A percentile compares a stretch with the other conserved stretches of the same genome.
Evolutionary conservation across 1,139 yeast species (phyloP).

Genomic region (Hemisphaericaspora xylanilytica): DNA sequence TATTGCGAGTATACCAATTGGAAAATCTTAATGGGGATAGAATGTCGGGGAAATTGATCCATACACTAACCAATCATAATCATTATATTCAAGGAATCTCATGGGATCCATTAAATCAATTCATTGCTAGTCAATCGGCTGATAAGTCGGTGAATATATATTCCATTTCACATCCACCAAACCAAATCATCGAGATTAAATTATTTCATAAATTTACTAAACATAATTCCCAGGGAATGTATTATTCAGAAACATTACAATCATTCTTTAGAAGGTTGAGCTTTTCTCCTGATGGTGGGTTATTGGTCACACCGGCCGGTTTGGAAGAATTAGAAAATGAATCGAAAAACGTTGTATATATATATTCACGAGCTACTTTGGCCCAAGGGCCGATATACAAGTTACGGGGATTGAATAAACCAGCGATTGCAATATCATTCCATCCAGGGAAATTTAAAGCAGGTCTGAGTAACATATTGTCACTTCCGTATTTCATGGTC

Average conservation of each 20-base stretch:
- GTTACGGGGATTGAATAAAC: conserved; percentile 75
- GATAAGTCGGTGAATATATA: conserved; percentile 80
- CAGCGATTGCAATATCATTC: conserved; percentile 80
- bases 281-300: conserved; percentile 86
- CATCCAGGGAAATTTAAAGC: conserved; percentile 62
- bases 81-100: conserved; percentile 95
- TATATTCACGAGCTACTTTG: conserved; percentile 70
- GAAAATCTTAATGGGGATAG: conserved; percentile 19
- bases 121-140: conserved; percentile 82
- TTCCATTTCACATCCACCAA: conserved; percentile 7
- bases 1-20: conserved; percentile 59
- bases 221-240: conserved; percentile 33
- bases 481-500: conserved; percentile 71
- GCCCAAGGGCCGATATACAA: conserved; percentile 70
- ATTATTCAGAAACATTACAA: conserved; percentile 82
- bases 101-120: conserved; percentile 88
- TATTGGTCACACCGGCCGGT: conserved; percentile 84
- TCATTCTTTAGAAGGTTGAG: conserved; percentile 84
- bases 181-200: conserved; percentile 5
- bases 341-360: conserved; percentile 64
- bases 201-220: conserved; percentile 22
- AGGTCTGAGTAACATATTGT: conserved; percentile 21
- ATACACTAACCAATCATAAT: conserved; percentile 67
- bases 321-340: conserved; percentile 23
- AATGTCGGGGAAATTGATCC: conserved; percentile 55